A percentile compares a stretch with the other conserved stretches of the same genome.
phyloP scores from a whole-genome alignment of 2,329 filamentous ascomycete species.

The Hawksworthiomyces lignivorus region DNA sequence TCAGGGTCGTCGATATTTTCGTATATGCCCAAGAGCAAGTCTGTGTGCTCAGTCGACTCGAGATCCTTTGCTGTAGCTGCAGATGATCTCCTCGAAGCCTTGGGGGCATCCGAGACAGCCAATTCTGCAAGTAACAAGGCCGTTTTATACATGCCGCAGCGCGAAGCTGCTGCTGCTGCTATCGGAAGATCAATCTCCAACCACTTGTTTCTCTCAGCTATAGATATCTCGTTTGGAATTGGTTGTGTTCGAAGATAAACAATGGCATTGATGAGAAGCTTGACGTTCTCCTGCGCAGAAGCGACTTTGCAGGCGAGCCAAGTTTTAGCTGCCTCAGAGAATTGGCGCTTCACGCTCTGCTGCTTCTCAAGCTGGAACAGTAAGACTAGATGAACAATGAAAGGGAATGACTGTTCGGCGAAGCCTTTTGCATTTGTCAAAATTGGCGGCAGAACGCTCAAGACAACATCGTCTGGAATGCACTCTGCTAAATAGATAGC shows the following conservation, averaged over 20 bases:
- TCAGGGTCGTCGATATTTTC: slow-evolving; percentile 93
- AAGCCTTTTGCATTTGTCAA: slow-evolving; percentile 60
- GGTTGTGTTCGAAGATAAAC: slow-evolving; percentile 83
- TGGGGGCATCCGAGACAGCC: slow-evolving; percentile 47
- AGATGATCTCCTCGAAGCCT: slow-evolving; percentile 61
- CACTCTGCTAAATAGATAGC: slow-evolving; percentile 53
- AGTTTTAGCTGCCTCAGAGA: slow-evolving; percentile 58
- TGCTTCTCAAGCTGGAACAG: slow-evolving; percentile 57
- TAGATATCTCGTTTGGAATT: slow-evolving; percentile 66
- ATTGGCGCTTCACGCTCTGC: slow-evolving; percentile 46
- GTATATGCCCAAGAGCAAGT: slow-evolving; percentile 74
- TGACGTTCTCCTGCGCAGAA: slow-evolving; percentile 52
- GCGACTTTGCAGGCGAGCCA: slow-evolving; percentile 50
- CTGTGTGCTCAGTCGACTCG: slow-evolving; percentile 44
- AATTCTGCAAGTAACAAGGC: slow-evolving; percentile 79
- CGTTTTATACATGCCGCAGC: slow-evolving; percentile 79
- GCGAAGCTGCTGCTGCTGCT: slow-evolving; percentile 63
- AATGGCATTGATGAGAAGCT: slow-evolving; percentile 68
- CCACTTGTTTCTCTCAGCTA: slow-evolving; percentile 75
- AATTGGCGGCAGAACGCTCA: slow-evolving; percentile 60
- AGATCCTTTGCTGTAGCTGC: slow-evolving; percentile 31
- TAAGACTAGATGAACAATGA: slow-evolving; percentile 76
- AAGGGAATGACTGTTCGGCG: slow-evolving; percentile 69
- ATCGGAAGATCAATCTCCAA: slow-evolving; percentile 70
- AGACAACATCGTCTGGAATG: slow-evolving; percentile 55